Percentiles rank a stretch among this genome's conserved stretches.
These are phyloP conservation scores for Artomyces pyxidatus DNA, from an alignment of 768 basidiomycete genomes.

Conservation along the genomic window DNA sequence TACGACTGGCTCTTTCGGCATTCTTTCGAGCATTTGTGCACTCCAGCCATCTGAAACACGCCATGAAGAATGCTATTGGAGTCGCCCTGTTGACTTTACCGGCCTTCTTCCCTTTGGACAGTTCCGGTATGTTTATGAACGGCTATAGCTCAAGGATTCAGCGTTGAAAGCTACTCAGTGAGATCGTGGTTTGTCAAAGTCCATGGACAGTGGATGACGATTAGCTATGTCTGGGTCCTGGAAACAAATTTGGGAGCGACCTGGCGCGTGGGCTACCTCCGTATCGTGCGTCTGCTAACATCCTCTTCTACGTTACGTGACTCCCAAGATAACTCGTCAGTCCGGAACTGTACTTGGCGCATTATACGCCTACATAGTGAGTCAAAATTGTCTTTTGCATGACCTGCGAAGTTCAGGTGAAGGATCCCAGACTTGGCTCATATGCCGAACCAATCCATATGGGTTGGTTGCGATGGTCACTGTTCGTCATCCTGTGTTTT, in stretches of 20 bases:
- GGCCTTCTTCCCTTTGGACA: conserved; percentile 31
- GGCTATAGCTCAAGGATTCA: background rate
- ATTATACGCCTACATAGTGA: conserved; percentile 27
- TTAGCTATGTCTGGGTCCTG: conserved; percentile 43
- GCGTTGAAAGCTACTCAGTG: conserved; percentile 19
- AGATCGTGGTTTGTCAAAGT: conserved; percentile 29
- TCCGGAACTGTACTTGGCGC: conserved; percentile 25
- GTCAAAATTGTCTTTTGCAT: conserved; percentile 10
- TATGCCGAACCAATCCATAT: conserved; percentile 34
- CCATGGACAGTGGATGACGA: conserved; percentile 43
- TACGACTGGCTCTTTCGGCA: conserved; percentile 27
- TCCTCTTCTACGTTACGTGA: background rate
- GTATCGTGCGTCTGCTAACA: conserved; percentile 27
- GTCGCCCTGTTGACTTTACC: conserved; percentile 34
- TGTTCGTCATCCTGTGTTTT: conserved; percentile 16
- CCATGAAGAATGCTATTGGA: conserved; percentile 37
- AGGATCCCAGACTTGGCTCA: conserved; percentile 29
- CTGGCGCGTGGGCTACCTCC: conserved; percentile 37
- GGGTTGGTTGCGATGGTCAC: conserved; percentile 33
- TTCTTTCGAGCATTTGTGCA: conserved; percentile 24
- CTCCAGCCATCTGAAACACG: conserved; percentile 38
- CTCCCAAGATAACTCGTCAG: conserved; percentile 14
- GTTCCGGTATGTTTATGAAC: conserved; percentile 22
- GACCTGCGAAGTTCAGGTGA: background rate
- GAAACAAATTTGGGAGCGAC: conserved; percentile 47